Percentiles rank a stretch among this genome's conserved stretches.
Evolutionary conservation across 345 rosid species (phyloP).

Genomic region (Arabidopsis arenosa): DNA sequence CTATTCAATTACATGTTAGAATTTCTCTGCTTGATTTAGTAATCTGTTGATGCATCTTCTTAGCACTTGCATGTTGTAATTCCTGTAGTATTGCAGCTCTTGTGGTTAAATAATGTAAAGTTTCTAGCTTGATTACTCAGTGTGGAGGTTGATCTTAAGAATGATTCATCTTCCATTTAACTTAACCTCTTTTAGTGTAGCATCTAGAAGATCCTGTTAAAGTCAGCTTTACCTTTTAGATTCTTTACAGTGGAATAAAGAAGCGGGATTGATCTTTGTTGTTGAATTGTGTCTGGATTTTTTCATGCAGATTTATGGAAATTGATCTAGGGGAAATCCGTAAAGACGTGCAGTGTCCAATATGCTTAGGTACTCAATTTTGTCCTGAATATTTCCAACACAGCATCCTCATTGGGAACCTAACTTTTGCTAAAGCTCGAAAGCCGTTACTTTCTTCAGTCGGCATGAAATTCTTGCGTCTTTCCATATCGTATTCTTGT

Average conservation of each 20-base stretch:
- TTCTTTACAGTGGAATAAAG: not conserved
- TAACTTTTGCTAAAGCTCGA: constrained; percentile 7
- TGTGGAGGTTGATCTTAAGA: constrained; percentile 7
- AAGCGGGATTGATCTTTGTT: not conserved
- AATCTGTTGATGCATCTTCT: constrained; percentile 19
- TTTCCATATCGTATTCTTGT: constrained; percentile 7
- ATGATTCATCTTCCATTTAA: not conserved
- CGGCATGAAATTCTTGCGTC: not conserved
- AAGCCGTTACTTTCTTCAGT: constrained; percentile 1
- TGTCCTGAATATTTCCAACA: not conserved
- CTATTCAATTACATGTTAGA: not conserved
- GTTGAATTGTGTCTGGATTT: constrained; percentile 33
- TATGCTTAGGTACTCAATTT: constrained; percentile 63
- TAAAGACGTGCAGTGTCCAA: constrained; percentile 82
- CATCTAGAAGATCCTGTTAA: not conserved
- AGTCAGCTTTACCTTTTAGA: not conserved
- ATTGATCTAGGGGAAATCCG: constrained; percentile 67
- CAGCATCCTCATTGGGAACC: not conserved
- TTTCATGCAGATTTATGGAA: constrained; percentile 50
- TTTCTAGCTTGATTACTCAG: constrained; percentile 11
- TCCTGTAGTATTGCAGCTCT: constrained; percentile 27
- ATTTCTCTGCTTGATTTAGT: constrained; percentile 10
- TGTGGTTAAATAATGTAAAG: not conserved
- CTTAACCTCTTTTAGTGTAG: not conserved
- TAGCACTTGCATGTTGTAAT: constrained; percentile 52